Evolutionary conservation across 768 basidiomycete species (phyloP).

Genomic region (Suillus luteus): DNA sequence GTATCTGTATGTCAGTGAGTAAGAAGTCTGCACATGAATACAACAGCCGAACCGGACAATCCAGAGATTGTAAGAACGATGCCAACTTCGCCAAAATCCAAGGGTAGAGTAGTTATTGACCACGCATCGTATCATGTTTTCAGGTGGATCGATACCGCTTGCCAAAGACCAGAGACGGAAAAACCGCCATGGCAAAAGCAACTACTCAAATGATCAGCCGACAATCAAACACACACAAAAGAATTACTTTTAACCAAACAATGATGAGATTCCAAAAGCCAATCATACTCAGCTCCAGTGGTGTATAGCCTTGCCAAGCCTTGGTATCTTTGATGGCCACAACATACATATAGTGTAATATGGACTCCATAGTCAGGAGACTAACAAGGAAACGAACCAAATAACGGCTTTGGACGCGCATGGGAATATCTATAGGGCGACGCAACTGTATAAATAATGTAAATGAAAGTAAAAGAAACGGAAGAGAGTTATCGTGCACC

Average conservation of each 20-base stretch:
- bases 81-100: slow-evolving; percentile 98
- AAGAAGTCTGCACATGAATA: neutral
- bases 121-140: slow-evolving; percentile 99
- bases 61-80: slow-evolving; percentile 96
- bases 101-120: slow-evolving; percentile 92
- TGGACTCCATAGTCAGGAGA: slow-evolving; percentile 84
- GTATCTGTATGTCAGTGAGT: slow-evolving; percentile 56
- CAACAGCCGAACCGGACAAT: slow-evolving; percentile 64
- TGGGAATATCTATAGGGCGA: slow-evolving; percentile 51
- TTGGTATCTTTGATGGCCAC: slow-evolving; percentile 92
- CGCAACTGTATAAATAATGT: slow-evolving; percentile 48
- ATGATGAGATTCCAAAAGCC: slow-evolving; percentile 97
- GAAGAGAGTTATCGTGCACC: slow-evolving; percentile 44
- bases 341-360: slow-evolving; percentile 94
- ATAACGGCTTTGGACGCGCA: slow-evolving; percentile 52
- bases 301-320: slow-evolving; percentile 78
- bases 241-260: slow-evolving; percentile 90
- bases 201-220: slow-evolving; percentile 43
- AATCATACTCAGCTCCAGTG: slow-evolving; percentile 85
- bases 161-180: slow-evolving; percentile 92
- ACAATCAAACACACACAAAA: neutral
- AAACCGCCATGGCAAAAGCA: slow-evolving; percentile 94
- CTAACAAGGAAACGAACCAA: slow-evolving; percentile 68
- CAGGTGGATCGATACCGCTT: slow-evolving; percentile 90
- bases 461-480: slow-evolving; percentile 3